phyloP scores from a whole-genome alignment of 2,329 filamentous ascomycete genomes.

The Aureobasidium sp. region DNA sequence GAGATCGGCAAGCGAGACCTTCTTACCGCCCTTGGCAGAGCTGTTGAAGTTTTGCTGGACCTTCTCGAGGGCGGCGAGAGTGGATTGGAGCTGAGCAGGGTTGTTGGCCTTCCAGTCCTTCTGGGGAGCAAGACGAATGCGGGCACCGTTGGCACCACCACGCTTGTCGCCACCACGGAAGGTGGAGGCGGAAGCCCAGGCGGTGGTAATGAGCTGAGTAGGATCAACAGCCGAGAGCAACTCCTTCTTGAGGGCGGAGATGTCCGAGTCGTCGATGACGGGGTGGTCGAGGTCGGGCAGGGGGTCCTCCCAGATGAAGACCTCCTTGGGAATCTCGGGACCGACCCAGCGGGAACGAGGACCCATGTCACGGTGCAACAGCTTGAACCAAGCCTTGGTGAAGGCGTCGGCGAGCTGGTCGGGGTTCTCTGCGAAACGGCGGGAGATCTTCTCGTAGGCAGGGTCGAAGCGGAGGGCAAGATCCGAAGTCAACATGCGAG shows the following conservation, averaged over 20 bases:
- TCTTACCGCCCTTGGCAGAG: slow-evolving; percentile 50
- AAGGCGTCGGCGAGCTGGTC: slow-evolving; percentile 64
- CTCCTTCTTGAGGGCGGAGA: slow-evolving; percentile 60
- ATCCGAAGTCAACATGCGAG: slow-evolving; percentile 73
- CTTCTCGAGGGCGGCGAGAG: slow-evolving; percentile 54
- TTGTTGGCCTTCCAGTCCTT: slow-evolving; percentile 70
- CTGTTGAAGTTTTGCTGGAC: slow-evolving; percentile 62
- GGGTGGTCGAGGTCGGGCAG: slow-evolving; percentile 54
- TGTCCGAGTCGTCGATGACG: slow-evolving; percentile 55
- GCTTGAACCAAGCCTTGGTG: slow-evolving; percentile 73
- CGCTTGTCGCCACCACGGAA: slow-evolving; percentile 75
- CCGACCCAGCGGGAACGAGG: slow-evolving; percentile 64
- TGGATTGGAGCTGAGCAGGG: slow-evolving; percentile 56
- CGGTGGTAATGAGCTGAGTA: slow-evolving; percentile 56
- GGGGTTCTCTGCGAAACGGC: slow-evolving; percentile 61
- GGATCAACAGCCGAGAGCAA: slow-evolving; percentile 57
- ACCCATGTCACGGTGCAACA: slow-evolving; percentile 73
- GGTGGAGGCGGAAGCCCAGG: slow-evolving; percentile 64
- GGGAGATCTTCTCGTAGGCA: slow-evolving; percentile 67
- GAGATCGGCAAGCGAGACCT: slow-evolving; percentile 70
- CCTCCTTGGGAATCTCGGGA: slow-evolving; percentile 65
- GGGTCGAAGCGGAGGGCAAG: slow-evolving; percentile 65
- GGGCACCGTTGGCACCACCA: slow-evolving; percentile 72
- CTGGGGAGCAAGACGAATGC: slow-evolving; percentile 67
- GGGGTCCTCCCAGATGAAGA: slow-evolving; percentile 68